phyloP scores from a whole-genome alignment of 179 eudicot genomes.

The Silene vulgaris region DNA sequence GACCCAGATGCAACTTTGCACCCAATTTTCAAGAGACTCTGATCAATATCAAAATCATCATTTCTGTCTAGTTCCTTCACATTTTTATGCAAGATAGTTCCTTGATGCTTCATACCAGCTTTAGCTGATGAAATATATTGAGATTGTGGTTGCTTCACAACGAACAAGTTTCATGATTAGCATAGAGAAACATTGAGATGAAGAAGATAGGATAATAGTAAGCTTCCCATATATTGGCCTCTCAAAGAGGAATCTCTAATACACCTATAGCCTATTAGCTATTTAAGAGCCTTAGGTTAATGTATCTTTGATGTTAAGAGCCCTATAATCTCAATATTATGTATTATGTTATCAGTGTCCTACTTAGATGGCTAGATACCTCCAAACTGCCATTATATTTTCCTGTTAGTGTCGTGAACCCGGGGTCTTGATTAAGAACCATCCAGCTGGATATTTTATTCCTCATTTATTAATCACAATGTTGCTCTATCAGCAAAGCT shows the following conservation, averaged over 20 bases:
- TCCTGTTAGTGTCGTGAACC: neutral
- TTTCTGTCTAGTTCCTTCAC: conserved; percentile 33
- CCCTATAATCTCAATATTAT: neutral
- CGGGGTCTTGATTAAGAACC: neutral
- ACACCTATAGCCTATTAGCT: neutral
- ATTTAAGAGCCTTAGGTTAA: neutral
- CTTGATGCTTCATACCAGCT: conserved; percentile 25
- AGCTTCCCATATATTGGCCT: neutral
- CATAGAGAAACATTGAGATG: neutral
- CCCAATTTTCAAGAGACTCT: conserved; percentile 43
- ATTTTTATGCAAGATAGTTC: conserved; percentile 22
- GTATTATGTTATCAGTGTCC: neutral
- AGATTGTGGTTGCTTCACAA: conserved; percentile 45
- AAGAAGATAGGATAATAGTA: neutral
- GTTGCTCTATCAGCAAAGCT: neutral
- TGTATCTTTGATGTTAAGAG: too few species aligned
- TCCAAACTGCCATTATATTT: neutral
- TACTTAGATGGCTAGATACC: neutral
- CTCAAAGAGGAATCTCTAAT: too few species aligned
- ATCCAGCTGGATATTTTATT: neutral
- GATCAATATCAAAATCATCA: conserved; percentile 63
- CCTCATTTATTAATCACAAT: neutral
- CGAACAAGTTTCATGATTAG: conserved; percentile 17
- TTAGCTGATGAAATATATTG: conserved; percentile 25
- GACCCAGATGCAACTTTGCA: conserved; percentile 57